Evolutionary conservation across 2,329 filamentous ascomycete species (phyloP).

Genomic region (Sordariomycetes sp.): DNA sequence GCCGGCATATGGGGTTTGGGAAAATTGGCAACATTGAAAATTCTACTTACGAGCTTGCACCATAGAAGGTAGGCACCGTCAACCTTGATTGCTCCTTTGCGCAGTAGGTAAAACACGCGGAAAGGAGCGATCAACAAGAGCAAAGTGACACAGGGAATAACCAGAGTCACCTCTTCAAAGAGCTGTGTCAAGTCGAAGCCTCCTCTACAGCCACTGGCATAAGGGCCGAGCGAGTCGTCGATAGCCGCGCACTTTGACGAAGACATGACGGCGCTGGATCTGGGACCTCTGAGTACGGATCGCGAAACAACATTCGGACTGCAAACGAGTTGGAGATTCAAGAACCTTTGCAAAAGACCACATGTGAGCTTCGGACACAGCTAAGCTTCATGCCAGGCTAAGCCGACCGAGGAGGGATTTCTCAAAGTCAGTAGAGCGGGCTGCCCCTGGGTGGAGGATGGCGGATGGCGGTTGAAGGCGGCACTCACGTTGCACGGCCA

Average conservation of each 20-base stretch:
- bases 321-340: too few relatives aligned
- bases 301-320: too few relatives aligned
- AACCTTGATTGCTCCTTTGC: conserved; percentile 11
- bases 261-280: conserved; percentile 4
- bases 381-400: too few relatives aligned
- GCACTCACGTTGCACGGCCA: too few relatives aligned
- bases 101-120: conserved; percentile 8
- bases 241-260: conserved; percentile 3
- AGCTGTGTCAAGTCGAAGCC: conserved; percentile 39
- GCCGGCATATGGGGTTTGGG: not conserved
- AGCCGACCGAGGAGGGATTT: too few relatives aligned
- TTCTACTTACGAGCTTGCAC: conserved; percentile 10
- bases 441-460: too few relatives aligned
- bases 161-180: conserved; percentile 25
- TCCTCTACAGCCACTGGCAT: conserved; percentile 21
- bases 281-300: too few relatives aligned
- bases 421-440: too few relatives aligned
- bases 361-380: too few relatives aligned
- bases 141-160: conserved; percentile 13
- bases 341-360: too few relatives aligned
- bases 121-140: conserved; percentile 17
- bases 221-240: conserved; percentile 11
- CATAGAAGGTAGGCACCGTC: conserved; percentile 9
- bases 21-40: not conserved
- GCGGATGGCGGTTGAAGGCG: too few relatives aligned